phyloP scores from a whole-genome alignment of 768 basidiomycete species.

The Podaxis pistillaris region DNA sequence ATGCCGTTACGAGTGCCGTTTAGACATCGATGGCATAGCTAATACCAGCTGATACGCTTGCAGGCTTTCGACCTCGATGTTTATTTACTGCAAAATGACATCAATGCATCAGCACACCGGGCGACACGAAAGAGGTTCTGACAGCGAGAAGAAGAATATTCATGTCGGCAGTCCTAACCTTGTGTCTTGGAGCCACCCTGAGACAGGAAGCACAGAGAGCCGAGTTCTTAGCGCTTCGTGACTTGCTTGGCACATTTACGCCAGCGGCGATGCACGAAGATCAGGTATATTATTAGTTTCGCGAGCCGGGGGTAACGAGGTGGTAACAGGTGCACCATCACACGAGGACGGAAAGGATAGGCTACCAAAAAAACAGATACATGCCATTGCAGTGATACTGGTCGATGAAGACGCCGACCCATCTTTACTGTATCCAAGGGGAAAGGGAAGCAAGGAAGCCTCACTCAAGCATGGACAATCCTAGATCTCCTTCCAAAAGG shows the following conservation, averaged over 20 bases:
- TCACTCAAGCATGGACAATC: slow-evolving; percentile 7
- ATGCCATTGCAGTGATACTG: too few relatives aligned
- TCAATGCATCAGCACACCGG: neutral
- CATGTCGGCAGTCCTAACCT: neutral
- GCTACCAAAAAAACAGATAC: too few relatives aligned
- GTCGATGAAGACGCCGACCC: neutral
- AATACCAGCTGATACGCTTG: neutral
- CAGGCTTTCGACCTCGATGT: neutral
- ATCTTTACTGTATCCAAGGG: too few relatives aligned
- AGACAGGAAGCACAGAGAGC: neutral
- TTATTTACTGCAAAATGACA: slow-evolving; percentile 1
- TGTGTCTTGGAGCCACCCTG: neutral
- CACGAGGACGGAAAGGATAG: too few relatives aligned
- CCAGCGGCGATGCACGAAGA: slow-evolving; percentile 2
- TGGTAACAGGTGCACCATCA: too few relatives aligned
- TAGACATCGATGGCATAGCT: neutral
- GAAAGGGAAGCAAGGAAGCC: neutral
- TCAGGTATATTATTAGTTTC: neutral
- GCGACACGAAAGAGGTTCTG: neutral
- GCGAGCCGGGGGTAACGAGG: neutral
- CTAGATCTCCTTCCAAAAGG: slow-evolving; percentile 6
- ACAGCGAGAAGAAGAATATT: neutral
- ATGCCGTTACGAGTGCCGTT: neutral
- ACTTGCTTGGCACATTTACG: neutral
- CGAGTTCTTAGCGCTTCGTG: neutral